Conservation (phyloP, 2,329 filamentous ascomycete genomes). For the Lachnellula cervina region DNA sequence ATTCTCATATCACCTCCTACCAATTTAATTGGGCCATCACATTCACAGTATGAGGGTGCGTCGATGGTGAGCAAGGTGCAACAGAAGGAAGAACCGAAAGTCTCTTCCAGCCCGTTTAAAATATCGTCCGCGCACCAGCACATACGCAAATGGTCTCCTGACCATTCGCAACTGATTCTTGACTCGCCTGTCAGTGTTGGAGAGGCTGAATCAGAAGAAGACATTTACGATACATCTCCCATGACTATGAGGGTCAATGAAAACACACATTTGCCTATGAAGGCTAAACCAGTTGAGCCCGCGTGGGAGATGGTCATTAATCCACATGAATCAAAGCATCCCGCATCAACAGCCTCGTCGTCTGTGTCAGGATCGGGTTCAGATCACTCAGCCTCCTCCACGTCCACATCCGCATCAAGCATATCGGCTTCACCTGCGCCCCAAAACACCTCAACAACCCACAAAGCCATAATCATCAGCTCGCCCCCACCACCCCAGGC, state of each 20-base stretch:
- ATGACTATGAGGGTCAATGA: neutral
- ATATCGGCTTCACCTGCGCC: slow-evolving; percentile 15
- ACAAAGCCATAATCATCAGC: slow-evolving; percentile 4
- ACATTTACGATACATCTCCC: slow-evolving; percentile 11
- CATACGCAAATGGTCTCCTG: slow-evolving; percentile 15
- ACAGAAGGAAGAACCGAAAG: neutral
- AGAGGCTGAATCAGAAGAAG: slow-evolving; percentile 7
- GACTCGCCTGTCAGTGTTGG: slow-evolving; percentile 17
- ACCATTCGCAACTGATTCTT: slow-evolving; percentile 19
- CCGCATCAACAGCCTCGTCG: slow-evolving; percentile 5
- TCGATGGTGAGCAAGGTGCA: neutral
- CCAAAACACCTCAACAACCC: slow-evolving; percentile 6
- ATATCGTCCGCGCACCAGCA: neutral
- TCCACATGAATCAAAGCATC: slow-evolving; percentile 1
- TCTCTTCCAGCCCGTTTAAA: neutral
- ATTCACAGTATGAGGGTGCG: neutral
- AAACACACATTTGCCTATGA: slow-evolving; percentile 8
- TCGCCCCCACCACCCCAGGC: neutral
- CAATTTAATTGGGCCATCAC: slow-evolving; percentile 1
- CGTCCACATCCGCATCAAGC: slow-evolving; percentile 8
- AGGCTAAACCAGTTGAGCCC: slow-evolving; percentile 20
- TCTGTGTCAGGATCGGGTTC: slow-evolving; percentile 13
- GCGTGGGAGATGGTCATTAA: slow-evolving; percentile 25
- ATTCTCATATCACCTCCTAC: slow-evolving; percentile 12
- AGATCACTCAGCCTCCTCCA: slow-evolving; percentile 14